Evolutionary conservation across 805 yeast genomes (phyloP).

Genomic region (Monosporozyma aquatica): DNA sequence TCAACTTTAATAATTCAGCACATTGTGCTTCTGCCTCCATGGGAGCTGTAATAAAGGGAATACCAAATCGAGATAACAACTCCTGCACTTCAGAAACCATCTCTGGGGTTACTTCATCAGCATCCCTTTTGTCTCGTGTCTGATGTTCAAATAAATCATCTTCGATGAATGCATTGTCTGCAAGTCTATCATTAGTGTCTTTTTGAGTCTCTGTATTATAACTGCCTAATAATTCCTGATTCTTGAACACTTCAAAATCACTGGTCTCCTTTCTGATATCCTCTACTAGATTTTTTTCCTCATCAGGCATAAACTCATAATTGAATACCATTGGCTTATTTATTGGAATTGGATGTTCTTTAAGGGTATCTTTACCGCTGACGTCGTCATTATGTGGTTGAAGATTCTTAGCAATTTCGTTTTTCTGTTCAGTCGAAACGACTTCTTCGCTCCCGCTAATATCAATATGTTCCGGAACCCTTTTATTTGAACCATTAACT

Average conservation of each 20-base stretch:
- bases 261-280: slow-evolving; percentile 61
- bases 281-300: slow-evolving; percentile 56
- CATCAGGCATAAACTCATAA: slow-evolving; percentile 68
- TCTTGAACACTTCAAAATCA: slow-evolving; percentile 55
- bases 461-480: too few species aligned
- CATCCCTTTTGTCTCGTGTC: slow-evolving; percentile 66
- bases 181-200: slow-evolving; percentile 3
- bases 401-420: too few species aligned
- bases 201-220: slow-evolving; percentile 6
- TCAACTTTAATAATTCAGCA: slow-evolving; percentile 61
- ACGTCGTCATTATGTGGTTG: not conserved
- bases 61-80: slow-evolving; percentile 75
- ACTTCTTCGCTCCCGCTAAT: too few species aligned
- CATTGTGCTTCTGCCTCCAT: slow-evolving; percentile 99
- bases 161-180: slow-evolving; percentile 27
- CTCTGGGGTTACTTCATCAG: slow-evolving; percentile 79
- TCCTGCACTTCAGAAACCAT: slow-evolving; percentile 93
- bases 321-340: slow-evolving; percentile 32
- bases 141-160: slow-evolving; percentile 50
- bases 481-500: not conserved
- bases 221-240: slow-evolving; percentile 33
- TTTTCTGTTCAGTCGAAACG: too few species aligned
- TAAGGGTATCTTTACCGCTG: not conserved
- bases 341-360: not conserved
- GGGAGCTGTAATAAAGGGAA: slow-evolving; percentile 92